Evolutionary conservation across 73 alveolate species (phyloP).

Genomic region (Effrenium voratum): DNA sequence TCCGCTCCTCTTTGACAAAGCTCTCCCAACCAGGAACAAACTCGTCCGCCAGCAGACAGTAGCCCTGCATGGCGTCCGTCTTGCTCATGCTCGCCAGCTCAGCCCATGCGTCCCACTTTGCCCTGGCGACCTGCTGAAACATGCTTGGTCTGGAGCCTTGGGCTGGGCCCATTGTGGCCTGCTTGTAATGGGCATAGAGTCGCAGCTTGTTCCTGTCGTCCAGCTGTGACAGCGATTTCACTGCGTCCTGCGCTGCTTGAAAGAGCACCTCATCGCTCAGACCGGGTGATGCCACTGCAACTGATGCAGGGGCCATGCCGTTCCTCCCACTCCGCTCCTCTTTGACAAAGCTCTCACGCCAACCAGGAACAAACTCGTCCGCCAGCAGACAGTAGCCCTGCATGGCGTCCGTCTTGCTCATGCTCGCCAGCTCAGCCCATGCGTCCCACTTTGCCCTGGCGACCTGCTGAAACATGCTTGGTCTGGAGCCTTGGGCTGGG

Average conservation of each 20-base stretch:
- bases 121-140: conserved; percentile 64
- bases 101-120: conserved; percentile 86
- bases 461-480: conserved; percentile 57
- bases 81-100: conserved; percentile 26
- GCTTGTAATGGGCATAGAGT: conserved; percentile 69
- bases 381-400: conserved; percentile 55
- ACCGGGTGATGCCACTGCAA: neutral
- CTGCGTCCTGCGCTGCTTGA: conserved; percentile 57
- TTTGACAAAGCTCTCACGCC: conserved; percentile 16
- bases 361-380: conserved; percentile 60
- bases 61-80: conserved; percentile 21
- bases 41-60: conserved; percentile 56
- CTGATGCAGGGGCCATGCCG: neutral
- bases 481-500: conserved; percentile 78
- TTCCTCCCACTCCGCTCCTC: neutral
- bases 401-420: conserved; percentile 43
- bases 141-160: conserved; percentile 76
- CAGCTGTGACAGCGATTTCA: neutral
- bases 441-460: conserved; percentile 90
- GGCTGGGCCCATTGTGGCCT: conserved; percentile 51
- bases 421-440: conserved; percentile 47
- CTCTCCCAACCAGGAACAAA: conserved; percentile 55
- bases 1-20: neutral
- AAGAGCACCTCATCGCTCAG: conserved; percentile 15
- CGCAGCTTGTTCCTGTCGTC: conserved; percentile 44